Evolutionary conservation across 179 eudicot genomes (phyloP), one percentile per base, ranked within the genome.

Genomic region (Beta macrorhiza): DNA sequence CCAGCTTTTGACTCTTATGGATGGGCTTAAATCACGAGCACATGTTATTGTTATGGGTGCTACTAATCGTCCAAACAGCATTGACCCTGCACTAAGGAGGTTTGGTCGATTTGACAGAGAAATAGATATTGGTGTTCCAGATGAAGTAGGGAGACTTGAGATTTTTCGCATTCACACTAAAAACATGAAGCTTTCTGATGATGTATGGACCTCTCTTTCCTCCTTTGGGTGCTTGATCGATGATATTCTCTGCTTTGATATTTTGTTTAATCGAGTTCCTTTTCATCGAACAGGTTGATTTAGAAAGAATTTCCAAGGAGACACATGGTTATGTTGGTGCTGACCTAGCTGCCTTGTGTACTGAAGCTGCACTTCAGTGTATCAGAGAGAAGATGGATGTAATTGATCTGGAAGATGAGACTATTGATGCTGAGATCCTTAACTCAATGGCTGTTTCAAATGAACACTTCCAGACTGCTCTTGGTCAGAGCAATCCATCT

Each of bases 301-400:
- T 93, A 44, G 97, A 93, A 79, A 90, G 79, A 82, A 86, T 90
- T 17, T 84, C 87, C n/a, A 91, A 87, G 82, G 91, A 92, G 51
- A 91, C 97, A 0, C 97, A 92, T 81, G 97, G 97, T 2, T 91
- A 87, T 78, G 97, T 93, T 17, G 97, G 97, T 75, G 90, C 97
- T 13, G 97, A 93, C 79, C 86, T 93, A 58, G 95, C 97, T 75
- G 95, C 97, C 65, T 83, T 93, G 13, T 91, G 95, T 68, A 93
- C 97, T 0, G 97, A 93, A 80, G 95, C 90, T 82, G 97, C 97
- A 25, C 95, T 90, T 47, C 95, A 93, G 62, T 93, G 97, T 85
- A 93, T 93, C 79, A 90, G 97, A 73, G 97, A 93, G 87, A 92
- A 92, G 80, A 92, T 91, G 95, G 93, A 92, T 75, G 87, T 92